A percentile compares a stretch with the other conserved stretches of the same genome.
Evolutionary conservation across 2,329 filamentous ascomycete species (phyloP).

Genomic region (Aspergillus quadricinctus): DNA sequence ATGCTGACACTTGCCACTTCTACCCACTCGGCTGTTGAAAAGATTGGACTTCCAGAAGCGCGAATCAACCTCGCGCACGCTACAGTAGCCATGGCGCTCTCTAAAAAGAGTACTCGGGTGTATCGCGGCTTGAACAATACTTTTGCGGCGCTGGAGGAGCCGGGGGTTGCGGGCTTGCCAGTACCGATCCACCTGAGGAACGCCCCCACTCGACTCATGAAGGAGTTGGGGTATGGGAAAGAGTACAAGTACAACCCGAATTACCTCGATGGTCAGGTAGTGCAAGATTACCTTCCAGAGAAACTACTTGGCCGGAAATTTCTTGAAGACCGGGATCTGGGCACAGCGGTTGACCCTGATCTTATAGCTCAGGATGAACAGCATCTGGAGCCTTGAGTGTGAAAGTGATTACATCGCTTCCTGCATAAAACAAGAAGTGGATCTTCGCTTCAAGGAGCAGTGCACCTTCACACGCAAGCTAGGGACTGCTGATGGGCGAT

Average conservation of each 20-base stretch:
- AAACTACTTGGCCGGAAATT: constrained; percentile 67
- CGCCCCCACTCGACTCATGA: constrained; percentile 88
- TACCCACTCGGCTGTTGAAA: constrained; percentile 81
- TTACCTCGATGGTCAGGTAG: constrained; percentile 74
- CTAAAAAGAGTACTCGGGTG: constrained; percentile 80
- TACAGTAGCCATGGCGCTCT: constrained; percentile 71
- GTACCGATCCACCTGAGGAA: constrained; percentile 87
- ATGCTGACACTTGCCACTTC: constrained; percentile 81
- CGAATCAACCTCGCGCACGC: constrained; percentile 88
- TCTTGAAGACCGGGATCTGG: constrained; percentile 74
- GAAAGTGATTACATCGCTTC: background rate
- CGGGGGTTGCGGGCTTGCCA: constrained; percentile 73
- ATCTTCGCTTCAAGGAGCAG: background rate
- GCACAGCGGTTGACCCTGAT: constrained; percentile 71
- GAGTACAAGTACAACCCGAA: constrained; percentile 98
- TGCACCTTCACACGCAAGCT: background rate
- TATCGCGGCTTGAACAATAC: constrained; percentile 81
- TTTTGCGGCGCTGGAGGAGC: constrained; percentile 72
- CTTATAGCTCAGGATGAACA: constrained; percentile 31
- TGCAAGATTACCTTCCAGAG: constrained; percentile 86
- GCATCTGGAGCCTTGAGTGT: background rate
- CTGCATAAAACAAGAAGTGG: background rate
- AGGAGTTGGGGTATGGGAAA: constrained; percentile 81
- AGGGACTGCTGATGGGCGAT: background rate
- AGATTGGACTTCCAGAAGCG: constrained; percentile 92